Evolutionary conservation across 108 stramenopile genomes (phyloP).

Genomic region (Cyclostephanos tholiformis): DNA sequence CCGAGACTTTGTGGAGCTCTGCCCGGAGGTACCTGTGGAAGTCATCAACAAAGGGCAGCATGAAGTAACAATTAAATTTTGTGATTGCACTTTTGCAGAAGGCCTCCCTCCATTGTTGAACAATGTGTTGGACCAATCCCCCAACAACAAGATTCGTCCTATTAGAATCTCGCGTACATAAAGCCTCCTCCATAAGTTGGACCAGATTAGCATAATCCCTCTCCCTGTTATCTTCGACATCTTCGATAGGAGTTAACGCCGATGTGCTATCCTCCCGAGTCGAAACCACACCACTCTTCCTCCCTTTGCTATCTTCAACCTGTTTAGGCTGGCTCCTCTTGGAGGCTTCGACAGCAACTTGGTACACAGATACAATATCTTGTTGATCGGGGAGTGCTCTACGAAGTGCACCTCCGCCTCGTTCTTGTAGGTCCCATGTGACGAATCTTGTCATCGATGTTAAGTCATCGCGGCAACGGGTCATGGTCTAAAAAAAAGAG

Average conservation of each 20-base stretch:
- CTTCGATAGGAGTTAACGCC: conserved; percentile 44
- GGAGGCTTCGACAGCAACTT: conserved; percentile 64
- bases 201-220: conserved; percentile 76
- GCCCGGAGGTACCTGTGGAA: conserved; percentile 81
- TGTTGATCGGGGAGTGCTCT: conserved; percentile 81
- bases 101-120: conserved; percentile 81
- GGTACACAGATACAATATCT: conserved; percentile 71
- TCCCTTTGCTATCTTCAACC: conserved; percentile 45
- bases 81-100: conserved; percentile 85
- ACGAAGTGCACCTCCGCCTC: conserved; percentile 78
- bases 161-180: conserved; percentile 72
- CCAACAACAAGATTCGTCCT: conserved; percentile 86
- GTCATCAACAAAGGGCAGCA: conserved; percentile 90
- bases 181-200: conserved; percentile 90
- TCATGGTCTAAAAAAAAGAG: conserved; percentile 47
- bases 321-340: conserved; percentile 49
- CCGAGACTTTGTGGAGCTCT: conserved; percentile 75
- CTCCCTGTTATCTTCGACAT: conserved; percentile 59
- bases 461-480: conserved; percentile 85
- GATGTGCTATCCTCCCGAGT: conserved; percentile 46
- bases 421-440: conserved; percentile 93
- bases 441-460: conserved; percentile 89
- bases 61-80: conserved; percentile 95
- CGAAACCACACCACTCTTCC: conserved; percentile 41
- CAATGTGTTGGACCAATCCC: conserved; percentile 90